A percentile compares a stretch with the other conserved stretches of the same genome.
Conservation (phyloP, 169 alveolate species). For the Babesia bigemina region DNA sequence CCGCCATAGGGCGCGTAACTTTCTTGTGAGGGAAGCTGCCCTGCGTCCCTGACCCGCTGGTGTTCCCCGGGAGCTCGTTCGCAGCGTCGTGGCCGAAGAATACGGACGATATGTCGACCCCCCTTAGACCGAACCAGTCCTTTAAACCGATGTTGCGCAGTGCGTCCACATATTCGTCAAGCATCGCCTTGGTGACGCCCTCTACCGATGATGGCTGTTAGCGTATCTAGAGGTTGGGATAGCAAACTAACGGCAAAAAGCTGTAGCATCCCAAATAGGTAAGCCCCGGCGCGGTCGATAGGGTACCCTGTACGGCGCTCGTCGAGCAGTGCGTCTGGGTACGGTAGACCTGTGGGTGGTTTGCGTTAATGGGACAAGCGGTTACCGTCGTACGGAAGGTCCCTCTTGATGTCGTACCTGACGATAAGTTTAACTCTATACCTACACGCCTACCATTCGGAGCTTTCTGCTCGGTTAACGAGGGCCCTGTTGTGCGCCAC, state of each 20-base stretch:
- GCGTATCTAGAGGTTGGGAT: background rate
- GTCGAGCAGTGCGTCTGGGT: constrained; percentile 43
- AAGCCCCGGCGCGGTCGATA: constrained; percentile 33
- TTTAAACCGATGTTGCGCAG: constrained; percentile 27
- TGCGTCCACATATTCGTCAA: constrained; percentile 21
- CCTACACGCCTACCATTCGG: constrained; percentile 26
- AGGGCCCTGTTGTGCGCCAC: constrained; percentile 45
- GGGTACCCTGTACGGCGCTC: constrained; percentile 64
- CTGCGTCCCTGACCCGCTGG: background rate
- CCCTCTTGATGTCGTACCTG: constrained; percentile 57
- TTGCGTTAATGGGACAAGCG: background rate
- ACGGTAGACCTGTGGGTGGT: constrained; percentile 43
- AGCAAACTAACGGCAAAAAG: constrained; percentile 32
- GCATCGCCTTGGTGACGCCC: background rate
- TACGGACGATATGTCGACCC: background rate
- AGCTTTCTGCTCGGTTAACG: background rate
- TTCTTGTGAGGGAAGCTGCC: background rate
- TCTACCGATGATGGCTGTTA: constrained; percentile 5
- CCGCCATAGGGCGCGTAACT: background rate
- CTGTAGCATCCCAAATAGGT: constrained; percentile 35
- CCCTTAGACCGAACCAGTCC: constrained; percentile 58
- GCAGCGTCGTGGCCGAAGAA: constrained; percentile 10
- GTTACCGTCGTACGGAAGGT: constrained; percentile 61
- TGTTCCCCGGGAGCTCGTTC: background rate
- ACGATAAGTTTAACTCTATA: no score